Evolutionary conservation across 2,329 filamentous ascomycete genomes (phyloP).

Genomic region (Trichoderma sp.): DNA sequence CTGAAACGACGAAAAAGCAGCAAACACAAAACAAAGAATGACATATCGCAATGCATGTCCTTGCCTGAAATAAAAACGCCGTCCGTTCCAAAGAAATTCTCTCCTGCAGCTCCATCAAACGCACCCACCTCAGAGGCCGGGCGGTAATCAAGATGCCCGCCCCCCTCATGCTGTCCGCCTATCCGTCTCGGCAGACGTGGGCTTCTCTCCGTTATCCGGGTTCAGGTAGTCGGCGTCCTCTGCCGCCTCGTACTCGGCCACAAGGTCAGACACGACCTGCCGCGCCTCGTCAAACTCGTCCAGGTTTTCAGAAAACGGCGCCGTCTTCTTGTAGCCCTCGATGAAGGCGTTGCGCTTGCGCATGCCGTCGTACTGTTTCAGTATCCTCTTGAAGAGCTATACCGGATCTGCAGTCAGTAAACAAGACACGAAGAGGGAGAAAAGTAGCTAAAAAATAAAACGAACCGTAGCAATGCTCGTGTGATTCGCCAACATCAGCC

Average conservation of each 20-base stretch:
- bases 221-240: conserved; percentile 89
- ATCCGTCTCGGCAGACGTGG: conserved; percentile 56
- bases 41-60: conserved; percentile 18
- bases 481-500: conserved; percentile 97
- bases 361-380: conserved; percentile 89
- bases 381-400: conserved; percentile 87
- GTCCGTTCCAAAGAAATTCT: conserved; percentile 11
- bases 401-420: not conserved
- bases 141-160: not conserved
- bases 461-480: conserved; percentile 88
- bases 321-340: conserved; percentile 93
- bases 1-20: not conserved
- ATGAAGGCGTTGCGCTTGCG: conserved; percentile 96
- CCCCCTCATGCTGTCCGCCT: conserved; percentile 47
- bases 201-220: conserved; percentile 62
- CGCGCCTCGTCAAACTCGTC: conserved; percentile 94
- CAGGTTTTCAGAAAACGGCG: conserved; percentile 87
- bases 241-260: conserved; percentile 93
- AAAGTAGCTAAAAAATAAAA: conserved; percentile 30
- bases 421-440: not conserved
- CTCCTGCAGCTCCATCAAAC: conserved; percentile 5
- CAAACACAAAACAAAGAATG: not conserved
- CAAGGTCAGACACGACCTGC: conserved; percentile 87
- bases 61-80: conserved; percentile 16
- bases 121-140: not conserved